Evolutionary conservation across 805 yeast genomes (phyloP), one percentile per base, ranked within the genome.

Genomic region (Ogataea wickerhamii): DNA sequence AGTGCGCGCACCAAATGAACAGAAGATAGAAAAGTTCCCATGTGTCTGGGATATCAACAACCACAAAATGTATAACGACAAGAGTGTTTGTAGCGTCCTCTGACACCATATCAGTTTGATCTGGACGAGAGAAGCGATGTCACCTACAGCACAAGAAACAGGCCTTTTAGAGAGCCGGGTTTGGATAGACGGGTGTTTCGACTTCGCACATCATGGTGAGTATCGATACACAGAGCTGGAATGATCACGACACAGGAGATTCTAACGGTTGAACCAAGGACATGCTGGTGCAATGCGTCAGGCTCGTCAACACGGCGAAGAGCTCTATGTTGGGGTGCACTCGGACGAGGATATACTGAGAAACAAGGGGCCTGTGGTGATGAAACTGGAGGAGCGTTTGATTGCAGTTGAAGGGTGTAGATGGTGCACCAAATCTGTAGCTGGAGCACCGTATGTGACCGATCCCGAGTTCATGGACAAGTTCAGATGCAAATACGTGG

Each of bases 161-260:
- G 16, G 21, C 18, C 38, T 45, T 26, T 18, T 41, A 3, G 56
- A 70, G 26, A 53, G 68, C 34, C 64, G 82, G 36, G 82, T 91
- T 43, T 93, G 98, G 98, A 78, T 93, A 20, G 98, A 93, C 60
- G 98, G 98, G 0, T 93, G 98, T 59, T 93, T 93, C 64, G 98
- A 93, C 61, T 93, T 93, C 65, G 87, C 95, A 28, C 98, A 93
- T 60, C 98, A 93, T 56, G 98, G 95, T 61, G 41, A 25, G 53
- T 46, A 17, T 13, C 18, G 6, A 18, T 22, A 6, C 8, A 16
- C 16, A 11, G 7, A 12, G 7, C 17, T 26, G 11, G 11, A 26
- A 8, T 22, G 17, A n/a, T 7, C 20, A 16, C 13, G 13, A 20
- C 6, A 18, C 25, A 12, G 19, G 7, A 11, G 62, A 10, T 21